Percentiles rank a stretch among this genome's conserved stretches.
phyloP scores from a whole-genome alignment of 306 rosid species.

The Citrullus mucosospermus region DNA sequence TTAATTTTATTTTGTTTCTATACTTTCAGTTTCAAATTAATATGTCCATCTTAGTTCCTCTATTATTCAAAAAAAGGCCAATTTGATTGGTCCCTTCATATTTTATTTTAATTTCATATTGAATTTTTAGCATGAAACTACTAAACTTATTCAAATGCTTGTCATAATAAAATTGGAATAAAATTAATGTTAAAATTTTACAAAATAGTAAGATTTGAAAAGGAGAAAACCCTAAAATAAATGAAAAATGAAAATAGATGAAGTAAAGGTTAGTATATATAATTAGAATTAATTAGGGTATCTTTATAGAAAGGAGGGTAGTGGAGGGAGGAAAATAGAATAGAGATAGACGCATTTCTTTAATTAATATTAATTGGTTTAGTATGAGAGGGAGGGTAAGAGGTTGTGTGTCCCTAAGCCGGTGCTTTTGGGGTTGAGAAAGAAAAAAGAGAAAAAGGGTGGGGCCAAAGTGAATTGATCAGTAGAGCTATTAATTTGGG shows the following conservation, averaged over 20 bases:
- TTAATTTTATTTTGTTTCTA: too few relatives aligned
- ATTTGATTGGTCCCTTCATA: too few relatives aligned
- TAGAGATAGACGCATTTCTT: background rate
- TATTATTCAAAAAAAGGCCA: too few relatives aligned
- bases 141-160: too few relatives aligned
- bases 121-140: too few relatives aligned
- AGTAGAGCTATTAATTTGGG: conserved; percentile 59
- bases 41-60: too few relatives aligned
- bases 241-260: background rate
- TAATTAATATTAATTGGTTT: background rate
- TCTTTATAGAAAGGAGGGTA: conserved; percentile 1
- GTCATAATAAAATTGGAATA: too few relatives aligned
- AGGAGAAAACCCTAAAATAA: too few relatives aligned
- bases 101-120: too few relatives aligned
- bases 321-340: background rate
- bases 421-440: background rate
- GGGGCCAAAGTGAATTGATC: background rate
- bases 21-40: too few relatives aligned
- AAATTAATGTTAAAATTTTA: too few relatives aligned
- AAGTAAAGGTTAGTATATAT: background rate
- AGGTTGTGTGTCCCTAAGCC: background rate
- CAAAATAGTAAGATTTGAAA: too few relatives aligned
- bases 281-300: background rate
- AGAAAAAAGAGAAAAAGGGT: background rate
- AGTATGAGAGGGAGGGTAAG: background rate